Base-by-base conservation (phyloP, 345 rosid species). In the Linum lewisii region DNA sequence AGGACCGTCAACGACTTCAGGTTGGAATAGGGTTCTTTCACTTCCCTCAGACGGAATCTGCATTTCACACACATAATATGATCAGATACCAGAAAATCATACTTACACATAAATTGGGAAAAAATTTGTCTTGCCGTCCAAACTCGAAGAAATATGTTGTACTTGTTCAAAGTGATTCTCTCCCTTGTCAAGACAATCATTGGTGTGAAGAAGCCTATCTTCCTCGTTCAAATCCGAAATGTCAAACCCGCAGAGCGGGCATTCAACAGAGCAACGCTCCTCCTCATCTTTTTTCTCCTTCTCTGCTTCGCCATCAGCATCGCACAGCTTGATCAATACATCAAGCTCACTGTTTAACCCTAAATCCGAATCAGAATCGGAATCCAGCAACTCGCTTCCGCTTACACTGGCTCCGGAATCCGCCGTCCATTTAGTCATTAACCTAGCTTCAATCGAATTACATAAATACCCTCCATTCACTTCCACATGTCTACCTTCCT, bases 231-330 rank as follows among this genome's bases (percentile, higher is more conserved):
- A 66, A 67, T 58, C 78, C 55, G 95, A 83, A 63, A 92, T 84
- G 67, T 84, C 87, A 60, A 60, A 51, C 32, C 84, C 82, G 63
- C 98, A 92, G 29, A 92, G 57, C 23, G 97, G 98, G 25, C 98
- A 92, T 14, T 64, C 72, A 75, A 86, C 71, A 56, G 51, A 20
- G 62, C 58, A 66, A 0, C 20, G 71, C 63, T 60, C 77, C 6
- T 34, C 5, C 5, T 20, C 51, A 24, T 14, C 45, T 6, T 50
- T 68, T 55, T 72, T 70, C 4, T 18, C 10, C 0, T 2, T 23
- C 8, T 49, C 62, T 24, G 23, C 3, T 26, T 55, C 72, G 14
- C 68, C 74, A 21, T 22, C 75, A 24, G 76, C 88, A 10, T 56
- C 24, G 24, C 92, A 88, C 25, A 86, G 73, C 79, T 70, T 80